A percentile compares a stretch with the other conserved stretches of the same genome.
These are phyloP conservation scores for Flagelloscypha sp. DNA, from an alignment of 768 basidiomycete species.

Conservation along the genomic window DNA sequence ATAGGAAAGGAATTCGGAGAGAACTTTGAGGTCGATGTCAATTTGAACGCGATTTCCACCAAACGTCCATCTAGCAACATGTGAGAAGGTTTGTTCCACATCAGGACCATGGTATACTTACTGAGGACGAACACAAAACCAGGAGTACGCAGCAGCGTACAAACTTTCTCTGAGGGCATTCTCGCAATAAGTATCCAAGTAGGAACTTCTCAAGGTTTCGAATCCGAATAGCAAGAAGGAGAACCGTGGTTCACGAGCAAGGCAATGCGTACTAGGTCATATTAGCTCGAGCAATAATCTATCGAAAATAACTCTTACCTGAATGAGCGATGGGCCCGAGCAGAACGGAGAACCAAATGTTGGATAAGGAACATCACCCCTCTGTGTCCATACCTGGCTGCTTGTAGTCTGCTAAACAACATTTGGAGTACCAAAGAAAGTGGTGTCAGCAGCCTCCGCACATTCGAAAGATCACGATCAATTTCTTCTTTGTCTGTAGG, in stretches of 20 bases:
- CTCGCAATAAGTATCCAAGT: conserved; percentile 78
- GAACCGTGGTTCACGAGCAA: conserved; percentile 86
- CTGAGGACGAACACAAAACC: conserved; percentile 95
- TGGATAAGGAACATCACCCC: conserved; percentile 82
- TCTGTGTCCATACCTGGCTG: conserved; percentile 80
- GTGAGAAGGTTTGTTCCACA: conserved; percentile 3
- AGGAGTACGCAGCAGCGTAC: conserved; percentile 75
- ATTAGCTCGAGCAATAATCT: conserved; percentile 1
- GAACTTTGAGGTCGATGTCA: conserved; percentile 77
- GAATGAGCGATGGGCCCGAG: conserved; percentile 56
- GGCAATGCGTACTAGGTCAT: conserved; percentile 69
- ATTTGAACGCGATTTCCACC: conserved; percentile 92
- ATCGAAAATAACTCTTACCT: conserved; percentile 45
- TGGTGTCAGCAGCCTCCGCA: conserved; percentile 70
- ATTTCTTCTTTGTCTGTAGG: conserved; percentile 84
- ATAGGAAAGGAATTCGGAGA: conserved; percentile 76
- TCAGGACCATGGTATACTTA: conserved; percentile 30
- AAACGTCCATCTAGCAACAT: conserved; percentile 73
- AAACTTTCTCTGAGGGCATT: conserved; percentile 63
- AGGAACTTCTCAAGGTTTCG: conserved; percentile 81
- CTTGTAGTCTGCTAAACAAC: conserved; percentile 86
- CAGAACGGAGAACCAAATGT: conserved; percentile 76
- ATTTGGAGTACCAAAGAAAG: conserved; percentile 82
- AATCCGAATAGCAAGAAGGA: conserved; percentile 90
- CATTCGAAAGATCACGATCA: conserved; percentile 60